A percentile compares a stretch with the other conserved stretches of the same genome.
Conservation (phyloP, 345 rosid genomes). For the Laguncularia racemosa region DNA sequence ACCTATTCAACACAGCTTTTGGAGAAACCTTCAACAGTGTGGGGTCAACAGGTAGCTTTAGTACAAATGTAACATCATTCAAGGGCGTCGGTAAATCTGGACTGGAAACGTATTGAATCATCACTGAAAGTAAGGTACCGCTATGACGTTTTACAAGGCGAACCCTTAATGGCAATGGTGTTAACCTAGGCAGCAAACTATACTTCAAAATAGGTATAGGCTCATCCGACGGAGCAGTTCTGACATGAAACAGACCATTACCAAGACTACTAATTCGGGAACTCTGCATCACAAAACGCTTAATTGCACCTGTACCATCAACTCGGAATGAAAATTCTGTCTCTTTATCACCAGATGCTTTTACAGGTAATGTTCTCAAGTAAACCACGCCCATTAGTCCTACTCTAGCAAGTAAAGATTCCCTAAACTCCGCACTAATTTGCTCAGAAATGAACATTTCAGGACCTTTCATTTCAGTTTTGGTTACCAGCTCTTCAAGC, state of each 20-base stretch:
- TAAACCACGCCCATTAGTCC: slow-evolving; percentile 92
- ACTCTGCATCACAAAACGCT: slow-evolving; percentile 74
- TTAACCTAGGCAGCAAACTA: slow-evolving; percentile 73
- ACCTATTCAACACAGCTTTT: slow-evolving; percentile 77
- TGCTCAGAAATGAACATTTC: slow-evolving; percentile 88
- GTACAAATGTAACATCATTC: slow-evolving; percentile 58
- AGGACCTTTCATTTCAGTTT: slow-evolving; percentile 89
- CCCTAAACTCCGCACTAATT: slow-evolving; percentile 91
- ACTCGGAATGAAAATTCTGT: slow-evolving; percentile 88
- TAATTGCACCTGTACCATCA: slow-evolving; percentile 60
- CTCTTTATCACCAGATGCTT: slow-evolving; percentile 65
- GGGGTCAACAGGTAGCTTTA: slow-evolving; percentile 95
- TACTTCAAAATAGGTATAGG: slow-evolving; percentile 87
- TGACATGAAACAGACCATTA: slow-evolving; percentile 82
- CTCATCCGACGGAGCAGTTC: slow-evolving; percentile 84
- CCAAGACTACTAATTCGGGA: slow-evolving; percentile 77
- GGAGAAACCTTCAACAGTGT: slow-evolving; percentile 90
- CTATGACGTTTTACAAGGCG: slow-evolving; percentile 74
- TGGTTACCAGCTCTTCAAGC: slow-evolving; percentile 74
- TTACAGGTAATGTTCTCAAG: slow-evolving; percentile 72
- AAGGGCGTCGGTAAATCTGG: slow-evolving; percentile 72
- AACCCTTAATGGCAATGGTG: slow-evolving; percentile 86
- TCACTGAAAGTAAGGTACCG: slow-evolving; percentile 90
- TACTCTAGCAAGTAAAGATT: slow-evolving; percentile 83
- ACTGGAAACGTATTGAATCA: slow-evolving; percentile 89